A percentile compares a stretch with the other conserved stretches of the same genome.
These are phyloP conservation scores for Panus rudis DNA, from an alignment of 768 basidiomycete genomes.

Conservation along the genomic window DNA sequence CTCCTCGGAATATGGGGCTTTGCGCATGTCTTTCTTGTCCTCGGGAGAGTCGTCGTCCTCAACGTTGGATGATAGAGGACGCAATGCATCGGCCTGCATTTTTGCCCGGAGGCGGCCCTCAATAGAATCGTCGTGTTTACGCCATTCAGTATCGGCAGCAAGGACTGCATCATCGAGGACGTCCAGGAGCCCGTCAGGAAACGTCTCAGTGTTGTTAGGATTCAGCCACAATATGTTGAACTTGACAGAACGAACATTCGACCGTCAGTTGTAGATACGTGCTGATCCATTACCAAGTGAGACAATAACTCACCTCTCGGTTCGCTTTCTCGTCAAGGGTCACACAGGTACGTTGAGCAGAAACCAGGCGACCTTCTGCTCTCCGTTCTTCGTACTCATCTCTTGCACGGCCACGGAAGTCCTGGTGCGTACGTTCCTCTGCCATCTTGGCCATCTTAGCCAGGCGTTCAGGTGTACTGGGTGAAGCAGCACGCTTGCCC, in stretches of 20 bases:
- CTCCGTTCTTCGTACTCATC: slow-evolving; percentile 72
- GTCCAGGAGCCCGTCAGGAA: slow-evolving; percentile 61
- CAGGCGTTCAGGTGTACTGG: slow-evolving; percentile 52
- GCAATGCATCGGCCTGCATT: slow-evolving; percentile 71
- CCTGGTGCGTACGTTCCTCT: slow-evolving; percentile 45
- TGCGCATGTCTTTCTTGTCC: slow-evolving; percentile 15
- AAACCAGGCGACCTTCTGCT: slow-evolving; percentile 62
- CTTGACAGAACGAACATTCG: slow-evolving; percentile 31
- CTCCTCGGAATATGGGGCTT: slow-evolving; percentile 41
- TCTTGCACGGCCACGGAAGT: slow-evolving; percentile 64
- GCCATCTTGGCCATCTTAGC: slow-evolving; percentile 67
- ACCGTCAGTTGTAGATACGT: slow-evolving; percentile 1
- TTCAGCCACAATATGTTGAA: slow-evolving; percentile 81
- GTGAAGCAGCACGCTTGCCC: slow-evolving; percentile 63
- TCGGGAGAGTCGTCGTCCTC: slow-evolving; percentile 24
- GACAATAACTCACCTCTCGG: slow-evolving; percentile 49
- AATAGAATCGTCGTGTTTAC: slow-evolving; percentile 17
- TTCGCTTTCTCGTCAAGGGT: slow-evolving; percentile 71
- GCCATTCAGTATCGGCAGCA: slow-evolving; percentile 18
- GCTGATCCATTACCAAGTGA: not conserved
- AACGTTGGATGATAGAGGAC: slow-evolving; percentile 32
- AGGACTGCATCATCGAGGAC: slow-evolving; percentile 39
- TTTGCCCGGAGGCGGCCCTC: slow-evolving; percentile 57
- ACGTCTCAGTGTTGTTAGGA: slow-evolving; percentile 52
- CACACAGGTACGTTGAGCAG: slow-evolving; percentile 67